Conservation (phyloP, 2,329 filamentous ascomycete species). For the Nannizziopsis arthrosporioides region DNA sequence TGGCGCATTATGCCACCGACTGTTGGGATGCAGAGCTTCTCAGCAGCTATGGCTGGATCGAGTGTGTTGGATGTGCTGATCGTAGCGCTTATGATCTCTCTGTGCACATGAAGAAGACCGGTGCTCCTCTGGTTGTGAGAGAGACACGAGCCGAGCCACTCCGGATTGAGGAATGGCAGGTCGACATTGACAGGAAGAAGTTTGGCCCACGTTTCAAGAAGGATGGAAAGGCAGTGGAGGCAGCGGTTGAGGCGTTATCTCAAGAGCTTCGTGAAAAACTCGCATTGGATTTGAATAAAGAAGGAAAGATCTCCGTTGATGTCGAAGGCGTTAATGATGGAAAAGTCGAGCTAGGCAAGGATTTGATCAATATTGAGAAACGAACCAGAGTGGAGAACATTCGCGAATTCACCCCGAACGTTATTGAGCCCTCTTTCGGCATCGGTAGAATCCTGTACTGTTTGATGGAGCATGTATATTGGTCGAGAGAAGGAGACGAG, state of each 20-base stretch:
- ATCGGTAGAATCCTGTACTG: slow-evolving; percentile 90
- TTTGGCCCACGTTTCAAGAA: slow-evolving; percentile 94
- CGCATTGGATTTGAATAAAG: slow-evolving; percentile 58
- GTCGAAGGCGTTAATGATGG: slow-evolving; percentile 57
- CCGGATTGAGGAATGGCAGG: slow-evolving; percentile 72
- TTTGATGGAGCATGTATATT: slow-evolving; percentile 89
- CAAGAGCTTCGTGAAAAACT: slow-evolving; percentile 75
- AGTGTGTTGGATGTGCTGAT: slow-evolving; percentile 95
- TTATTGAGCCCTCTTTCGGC: slow-evolving; percentile 95
- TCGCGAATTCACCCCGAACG: slow-evolving; percentile 86
- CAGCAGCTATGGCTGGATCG: slow-evolving; percentile 91
- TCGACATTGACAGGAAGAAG: slow-evolving; percentile 87
- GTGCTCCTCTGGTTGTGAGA: slow-evolving; percentile 71
- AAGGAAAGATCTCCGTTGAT: slow-evolving; percentile 64
- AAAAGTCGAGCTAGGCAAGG: slow-evolving; percentile 66
- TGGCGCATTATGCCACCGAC: slow-evolving; percentile 90
- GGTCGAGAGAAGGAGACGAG: slow-evolving; percentile 75
- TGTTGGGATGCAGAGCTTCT: slow-evolving; percentile 96
- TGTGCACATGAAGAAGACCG: slow-evolving; percentile 88
- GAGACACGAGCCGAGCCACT: slow-evolving; percentile 68
- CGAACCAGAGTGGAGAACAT: slow-evolving; percentile 70
- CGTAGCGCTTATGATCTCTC: slow-evolving; percentile 87
- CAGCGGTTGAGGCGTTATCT: slow-evolving; percentile 59
- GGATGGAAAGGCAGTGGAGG: slow-evolving; percentile 75
- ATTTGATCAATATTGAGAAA: slow-evolving; percentile 74